Percentiles rank a stretch among this genome's conserved stretches.
These are phyloP conservation scores for Ilex paraguariensis DNA, from an alignment of 305 asterid genomes.

Conservation along the genomic window DNA sequence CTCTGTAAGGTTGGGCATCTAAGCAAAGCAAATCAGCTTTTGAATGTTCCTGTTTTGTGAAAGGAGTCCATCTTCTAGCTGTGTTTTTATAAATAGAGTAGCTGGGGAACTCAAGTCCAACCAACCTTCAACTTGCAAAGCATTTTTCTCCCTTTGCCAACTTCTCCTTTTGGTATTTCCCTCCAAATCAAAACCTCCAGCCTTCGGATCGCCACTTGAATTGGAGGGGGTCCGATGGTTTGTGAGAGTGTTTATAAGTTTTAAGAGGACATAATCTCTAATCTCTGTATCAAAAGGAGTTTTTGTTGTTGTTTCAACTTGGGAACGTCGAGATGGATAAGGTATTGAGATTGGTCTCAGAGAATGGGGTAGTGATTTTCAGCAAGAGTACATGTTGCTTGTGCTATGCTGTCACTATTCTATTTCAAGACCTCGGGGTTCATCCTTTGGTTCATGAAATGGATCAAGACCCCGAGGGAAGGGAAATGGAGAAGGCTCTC, in stretches of 20 bases:
- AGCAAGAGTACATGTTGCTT: slow-evolving; percentile 67
- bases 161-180: slow-evolving; percentile 1
- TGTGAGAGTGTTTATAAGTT: background rate
- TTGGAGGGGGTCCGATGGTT: too few relatives aligned
- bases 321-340: slow-evolving; percentile 34
- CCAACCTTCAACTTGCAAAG: slow-evolving; percentile 19
- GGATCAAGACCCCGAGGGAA: slow-evolving; percentile 52
- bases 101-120: slow-evolving; percentile 17
- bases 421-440: slow-evolving; percentile 52
- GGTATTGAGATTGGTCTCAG: slow-evolving; percentile 43
- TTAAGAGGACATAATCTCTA: too few relatives aligned
- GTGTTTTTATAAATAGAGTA: slow-evolving; percentile 37
- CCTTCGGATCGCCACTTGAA: too few relatives aligned
- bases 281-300: too few relatives aligned
- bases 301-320: too few relatives aligned
- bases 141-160: slow-evolving; percentile 1
- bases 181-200: background rate
- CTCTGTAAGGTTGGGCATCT: slow-evolving; percentile 14
- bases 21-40: slow-evolving; percentile 25
- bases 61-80: slow-evolving; percentile 8
- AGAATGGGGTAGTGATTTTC: slow-evolving; percentile 54
- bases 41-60: slow-evolving; percentile 20
- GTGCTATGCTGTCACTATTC: slow-evolving; percentile 59
- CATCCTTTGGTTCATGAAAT: slow-evolving; percentile 38
- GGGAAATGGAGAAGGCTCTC: slow-evolving; percentile 54